Base-by-base conservation (phyloP, 129 eudicot species). In the Tagetes patula region DNA sequence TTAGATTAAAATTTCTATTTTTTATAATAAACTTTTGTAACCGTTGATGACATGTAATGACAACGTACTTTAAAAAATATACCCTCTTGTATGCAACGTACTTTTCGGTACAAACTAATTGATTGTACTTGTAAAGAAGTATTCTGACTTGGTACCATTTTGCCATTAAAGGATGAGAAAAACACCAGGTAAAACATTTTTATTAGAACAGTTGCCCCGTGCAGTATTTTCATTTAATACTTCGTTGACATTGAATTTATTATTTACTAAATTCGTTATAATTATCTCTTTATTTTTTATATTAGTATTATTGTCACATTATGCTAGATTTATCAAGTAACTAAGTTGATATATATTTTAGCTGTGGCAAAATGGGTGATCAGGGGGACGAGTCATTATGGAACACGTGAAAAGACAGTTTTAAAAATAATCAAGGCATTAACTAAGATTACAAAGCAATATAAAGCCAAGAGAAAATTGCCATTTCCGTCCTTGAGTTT, bases 271-370 rank as follows among this genome's bases (percentile, higher is more conserved):
- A 2, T 20, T 20, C 11, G 27, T 54, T 27, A 54, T 27, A 54
- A 54, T 54, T 27, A 54, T 27, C 33, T 54, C 2, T 49, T 11
- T 4, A 40, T 40, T 40, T 40, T 2, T 47, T 10, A 52, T 13
- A 52, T 13, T 52, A 54, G 27, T 27, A 20, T 27, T 20, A 20
- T 54, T 6, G 30, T 49, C 7, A 64, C 50, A 38, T 50, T 43
- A 75, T 40, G 8, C 54, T 65, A 74, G 67, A 75, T 70, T 30
- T 33, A 30, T 52, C 37, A 50, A 65, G 42, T 38, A 73, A 50
- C 66, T 31, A 62, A 70, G 76, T 4, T 71, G 40, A 10, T 71
- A 54, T 11, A 70, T 50, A 45, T 67, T 1, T 10, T 32, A 32
- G 31, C 11, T 43, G 45, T 32, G 32, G 72, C 72, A 47, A 68